A percentile compares a stretch with the other conserved stretches of the same genome.
These are phyloP conservation scores for Oenanthe sinensis DNA, from an alignment of 129 eudicot species.

Conservation along the genomic window DNA sequence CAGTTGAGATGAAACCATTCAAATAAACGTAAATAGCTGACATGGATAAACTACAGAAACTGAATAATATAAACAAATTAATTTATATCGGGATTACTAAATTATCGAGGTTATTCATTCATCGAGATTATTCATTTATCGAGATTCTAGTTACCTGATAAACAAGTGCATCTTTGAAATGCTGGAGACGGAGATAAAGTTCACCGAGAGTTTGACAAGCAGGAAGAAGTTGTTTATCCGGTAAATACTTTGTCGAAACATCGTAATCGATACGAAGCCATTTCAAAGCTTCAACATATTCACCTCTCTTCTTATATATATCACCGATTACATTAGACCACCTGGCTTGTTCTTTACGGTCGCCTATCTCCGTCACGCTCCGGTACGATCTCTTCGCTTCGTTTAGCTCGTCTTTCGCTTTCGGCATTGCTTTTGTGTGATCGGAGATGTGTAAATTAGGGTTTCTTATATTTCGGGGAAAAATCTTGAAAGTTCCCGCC, in stretches of 20 bases:
- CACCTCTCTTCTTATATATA: conserved; percentile 67
- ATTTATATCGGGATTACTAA: neutral
- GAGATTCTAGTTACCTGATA: conserved; percentile 48
- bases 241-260: conserved; percentile 45
- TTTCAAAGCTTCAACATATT: conserved; percentile 68
- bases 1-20: neutral
- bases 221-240: conserved; percentile 70
- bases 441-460: neutral
- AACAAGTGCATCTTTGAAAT: conserved; percentile 51
- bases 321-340: conserved; percentile 96
- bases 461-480: conserved; percentile 1
- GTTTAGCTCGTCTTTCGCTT: conserved; percentile 26
- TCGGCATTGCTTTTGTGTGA: neutral
- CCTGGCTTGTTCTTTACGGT: conserved; percentile 75
- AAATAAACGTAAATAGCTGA: neutral
- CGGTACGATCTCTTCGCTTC: conserved; percentile 15
- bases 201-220: conserved; percentile 94
- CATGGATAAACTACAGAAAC: neutral
- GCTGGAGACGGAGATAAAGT: conserved; percentile 55
- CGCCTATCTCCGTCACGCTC: conserved; percentile 52
- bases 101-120: no score
- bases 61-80: neutral
- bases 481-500: neutral
- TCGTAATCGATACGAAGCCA: conserved; percentile 92
- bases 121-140: neutral